Evolutionary conservation across 2,329 filamentous ascomycete genomes (phyloP), one percentile per base, ranked within the genome.

Genomic region (Zopfia rhizophila): DNA sequence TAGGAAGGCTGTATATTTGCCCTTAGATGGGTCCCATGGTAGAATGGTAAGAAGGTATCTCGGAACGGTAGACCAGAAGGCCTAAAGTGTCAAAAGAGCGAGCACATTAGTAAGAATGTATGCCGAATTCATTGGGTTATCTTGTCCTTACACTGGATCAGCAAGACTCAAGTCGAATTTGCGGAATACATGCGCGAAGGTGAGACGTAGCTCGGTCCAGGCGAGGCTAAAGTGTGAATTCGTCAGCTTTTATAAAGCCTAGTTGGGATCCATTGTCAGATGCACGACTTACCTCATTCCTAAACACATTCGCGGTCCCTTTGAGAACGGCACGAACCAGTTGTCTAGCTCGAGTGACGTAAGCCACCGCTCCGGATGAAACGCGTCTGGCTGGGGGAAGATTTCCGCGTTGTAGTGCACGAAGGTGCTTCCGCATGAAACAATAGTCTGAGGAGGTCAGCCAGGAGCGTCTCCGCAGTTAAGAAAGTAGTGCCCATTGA

Each of bases 271-370:
- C n/a, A n/a, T n/a, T n/a, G n/a, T n/a, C n/a, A 4, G 11, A 30
- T 18, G 10, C 14, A 27, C 23, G 5, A 56, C 62, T 45, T 27
- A 65, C 60, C 64, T 66, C 37, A 60, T 68, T 21, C 60, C 65
- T 21, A 55, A 55, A 54, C 55, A 72, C 57, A 61, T 69, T 54
- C 71, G 58, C 11, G 66, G 56, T 3, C 70, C 70, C 7, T 65
- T 66, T 3, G 65, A 66, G 45, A 73, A 74, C 5, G 66, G 57
- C 3, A 68, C 58, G 10, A 68, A 61, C 48, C 59, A 66, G 16
- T 61, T 55, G 6, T 68, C 62, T 23, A 69, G 40, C 5, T 64
- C 55, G 8, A 38, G 45, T 18, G 52, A 54, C n/a, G 62, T 53
- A 5, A 69, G 52, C 64, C 66, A 69, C 14, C 66, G 62, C 38